Evolutionary conservation across 2,329 filamentous ascomycete genomes (phyloP).

Genomic region (Pseudopyrenochaeta lycopersici): DNA sequence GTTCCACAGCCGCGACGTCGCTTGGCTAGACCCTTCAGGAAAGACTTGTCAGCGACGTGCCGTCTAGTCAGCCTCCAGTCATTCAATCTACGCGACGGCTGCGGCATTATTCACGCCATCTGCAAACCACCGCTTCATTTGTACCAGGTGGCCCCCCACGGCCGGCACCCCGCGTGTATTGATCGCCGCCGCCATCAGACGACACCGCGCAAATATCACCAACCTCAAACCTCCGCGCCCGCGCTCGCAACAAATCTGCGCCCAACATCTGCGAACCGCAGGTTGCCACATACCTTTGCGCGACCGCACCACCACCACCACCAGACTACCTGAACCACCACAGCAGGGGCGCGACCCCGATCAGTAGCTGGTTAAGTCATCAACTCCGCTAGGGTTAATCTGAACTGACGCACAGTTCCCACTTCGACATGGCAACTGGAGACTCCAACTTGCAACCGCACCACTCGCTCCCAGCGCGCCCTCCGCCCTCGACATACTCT

Average conservation of each 20-base stretch:
- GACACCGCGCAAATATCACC: constrained; percentile 8
- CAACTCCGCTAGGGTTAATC: constrained; percentile 22
- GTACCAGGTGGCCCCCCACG: constrained; percentile 12
- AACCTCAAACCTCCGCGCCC: constrained; percentile 8
- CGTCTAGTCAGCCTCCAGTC: constrained; percentile 16
- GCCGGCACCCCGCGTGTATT: constrained; percentile 10
- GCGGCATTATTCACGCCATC: constrained; percentile 23
- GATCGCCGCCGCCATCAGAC: constrained; percentile 5
- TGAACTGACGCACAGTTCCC: constrained; percentile 21
- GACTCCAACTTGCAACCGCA: constrained; percentile 47
- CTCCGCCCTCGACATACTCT: constrained; percentile 67
- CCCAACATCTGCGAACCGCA: constrained; percentile 1
- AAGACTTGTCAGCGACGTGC: constrained; percentile 18
- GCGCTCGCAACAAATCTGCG: constrained; percentile 5
- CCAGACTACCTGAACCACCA: constrained; percentile 11
- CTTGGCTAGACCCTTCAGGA: constrained; percentile 10
- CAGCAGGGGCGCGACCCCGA: constrained; percentile 10
- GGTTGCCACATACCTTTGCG: constrained; percentile 2
- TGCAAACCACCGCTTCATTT: constrained; percentile 2
- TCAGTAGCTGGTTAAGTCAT: constrained; percentile 33
- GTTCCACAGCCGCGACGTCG: constrained; percentile 7
- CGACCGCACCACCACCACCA: constrained; percentile 6
- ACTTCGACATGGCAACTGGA: constrained; percentile 26
- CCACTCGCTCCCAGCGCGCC: constrained; percentile 79
- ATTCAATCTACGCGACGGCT: constrained; percentile 12